phyloP scores from a whole-genome alignment of 192 early-diverging fungal genomes.

The Funneliformis geosporum region DNA sequence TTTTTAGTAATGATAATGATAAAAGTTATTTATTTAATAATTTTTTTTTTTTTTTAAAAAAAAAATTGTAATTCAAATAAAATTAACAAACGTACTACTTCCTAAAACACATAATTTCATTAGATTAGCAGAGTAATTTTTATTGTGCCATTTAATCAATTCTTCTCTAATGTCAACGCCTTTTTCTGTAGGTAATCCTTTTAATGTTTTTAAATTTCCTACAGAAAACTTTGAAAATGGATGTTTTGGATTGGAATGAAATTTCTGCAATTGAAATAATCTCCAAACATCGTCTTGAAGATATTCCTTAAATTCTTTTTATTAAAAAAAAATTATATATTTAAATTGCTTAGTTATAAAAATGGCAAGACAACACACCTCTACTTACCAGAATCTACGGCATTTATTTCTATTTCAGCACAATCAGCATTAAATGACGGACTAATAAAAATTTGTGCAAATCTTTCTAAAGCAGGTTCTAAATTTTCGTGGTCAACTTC shows the following conservation, averaged over 20 bases:
- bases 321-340: background rate
- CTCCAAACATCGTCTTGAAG: constrained; percentile 90
- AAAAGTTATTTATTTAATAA: no score
- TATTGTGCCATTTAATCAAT: constrained; percentile 83
- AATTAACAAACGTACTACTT: constrained; percentile 61
- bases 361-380: no score
- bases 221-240: constrained; percentile 92
- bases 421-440: constrained; percentile 86
- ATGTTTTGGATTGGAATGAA: constrained; percentile 72
- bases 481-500: constrained; percentile 65
- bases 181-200: constrained; percentile 58
- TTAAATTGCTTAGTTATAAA: no score
- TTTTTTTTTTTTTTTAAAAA: no score
- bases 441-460: constrained; percentile 91
- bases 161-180: constrained; percentile 83
- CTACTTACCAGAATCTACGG: constrained; percentile 82
- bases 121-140: constrained; percentile 93
- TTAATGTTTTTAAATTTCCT: constrained; percentile 85
- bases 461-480: constrained; percentile 64
- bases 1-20: no score
- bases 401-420: constrained; percentile 89
- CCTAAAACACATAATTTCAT: constrained; percentile 93
- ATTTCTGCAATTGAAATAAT: constrained; percentile 84
- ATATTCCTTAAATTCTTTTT: constrained; percentile 88
- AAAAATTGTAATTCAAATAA: no score